A percentile compares a stretch with the other conserved stretches of the same genome.
Conservation (phyloP, 2,329 filamentous ascomycete species). For the Colletotrichum tofieldiae region DNA sequence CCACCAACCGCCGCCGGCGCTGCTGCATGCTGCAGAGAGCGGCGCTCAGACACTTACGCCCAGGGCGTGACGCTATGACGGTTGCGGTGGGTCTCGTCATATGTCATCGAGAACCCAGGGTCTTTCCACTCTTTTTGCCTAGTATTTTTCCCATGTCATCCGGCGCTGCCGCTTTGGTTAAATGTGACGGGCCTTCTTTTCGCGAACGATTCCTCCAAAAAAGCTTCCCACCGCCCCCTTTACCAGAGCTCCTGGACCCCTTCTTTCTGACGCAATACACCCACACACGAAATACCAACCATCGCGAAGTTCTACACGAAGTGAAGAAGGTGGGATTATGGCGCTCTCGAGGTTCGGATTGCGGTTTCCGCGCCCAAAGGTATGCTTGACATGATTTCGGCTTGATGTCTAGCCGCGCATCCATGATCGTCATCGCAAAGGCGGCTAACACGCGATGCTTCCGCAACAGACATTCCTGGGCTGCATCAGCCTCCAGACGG, state of each 20-base stretch:
- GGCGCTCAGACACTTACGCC: slow-evolving; percentile 11
- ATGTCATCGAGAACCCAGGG: slow-evolving; percentile 42
- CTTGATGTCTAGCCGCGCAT: not conserved
- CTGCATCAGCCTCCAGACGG: slow-evolving; percentile 88
- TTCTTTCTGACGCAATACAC: slow-evolving; percentile 29
- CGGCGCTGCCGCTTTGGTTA: slow-evolving; percentile 37
- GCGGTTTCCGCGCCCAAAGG: slow-evolving; percentile 51
- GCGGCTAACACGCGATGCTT: slow-evolving; percentile 7
- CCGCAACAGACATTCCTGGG: slow-evolving; percentile 82
- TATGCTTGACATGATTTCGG: slow-evolving; percentile 15
- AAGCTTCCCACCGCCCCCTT: slow-evolving; percentile 13
- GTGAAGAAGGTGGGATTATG: slow-evolving; percentile 16
- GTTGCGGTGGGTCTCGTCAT: slow-evolving; percentile 32
- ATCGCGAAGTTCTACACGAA: not conserved
- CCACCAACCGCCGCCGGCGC: not conserved
- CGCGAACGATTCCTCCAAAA: not conserved
- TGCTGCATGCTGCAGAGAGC: not conserved
- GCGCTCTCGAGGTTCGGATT: slow-evolving; percentile 42
- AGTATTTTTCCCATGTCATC: slow-evolving; percentile 26
- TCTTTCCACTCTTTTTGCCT: slow-evolving; percentile 35
- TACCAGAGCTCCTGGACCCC: slow-evolving; percentile 39
- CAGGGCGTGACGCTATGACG: slow-evolving; percentile 29
- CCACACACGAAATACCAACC: not conserved
- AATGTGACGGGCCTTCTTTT: slow-evolving; percentile 21
- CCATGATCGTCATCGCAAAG: not conserved